A percentile compares a stretch with the other conserved stretches of the same genome.
phyloP scores from a whole-genome alignment of 305 asterid species.

The Lippia alba region DNA sequence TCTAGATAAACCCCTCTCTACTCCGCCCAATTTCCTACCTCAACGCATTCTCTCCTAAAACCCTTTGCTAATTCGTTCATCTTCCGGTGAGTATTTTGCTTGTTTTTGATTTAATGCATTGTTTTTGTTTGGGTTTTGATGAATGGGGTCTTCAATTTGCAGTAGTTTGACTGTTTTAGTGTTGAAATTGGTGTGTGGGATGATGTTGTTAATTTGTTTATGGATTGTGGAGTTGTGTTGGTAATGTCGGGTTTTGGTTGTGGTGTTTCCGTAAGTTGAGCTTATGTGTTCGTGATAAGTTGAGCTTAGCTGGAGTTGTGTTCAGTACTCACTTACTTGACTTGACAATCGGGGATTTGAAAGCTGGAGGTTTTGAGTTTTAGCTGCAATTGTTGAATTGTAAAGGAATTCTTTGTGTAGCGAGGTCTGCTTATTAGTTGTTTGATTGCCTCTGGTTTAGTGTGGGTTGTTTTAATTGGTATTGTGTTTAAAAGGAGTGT shows the following conservation, averaged over 20 bases:
- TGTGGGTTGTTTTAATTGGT: too few relatives aligned
- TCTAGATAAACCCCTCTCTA: constrained; percentile 7
- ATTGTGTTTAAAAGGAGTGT: too few relatives aligned
- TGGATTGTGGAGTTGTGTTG: neutral
- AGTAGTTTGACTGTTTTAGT: neutral
- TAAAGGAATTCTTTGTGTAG: too few relatives aligned
- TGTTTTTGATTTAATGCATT: neutral
- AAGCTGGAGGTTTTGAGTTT: too few relatives aligned
- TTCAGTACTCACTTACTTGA: too few relatives aligned
- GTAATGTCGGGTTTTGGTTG: neutral
- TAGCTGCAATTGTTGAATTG: too few relatives aligned
- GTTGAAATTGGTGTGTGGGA: neutral
- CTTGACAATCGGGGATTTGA: too few relatives aligned
- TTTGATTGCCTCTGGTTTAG: too few relatives aligned
- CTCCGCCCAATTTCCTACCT: neutral
- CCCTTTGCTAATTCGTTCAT: neutral
- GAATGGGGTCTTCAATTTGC: neutral
- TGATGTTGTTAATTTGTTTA: neutral
- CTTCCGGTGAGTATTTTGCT: constrained; percentile 2
- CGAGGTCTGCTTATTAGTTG: too few relatives aligned
- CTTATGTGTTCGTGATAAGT: neutral
- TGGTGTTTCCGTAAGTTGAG: too few relatives aligned
- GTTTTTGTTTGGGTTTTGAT: too few relatives aligned
- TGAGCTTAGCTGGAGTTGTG: too few relatives aligned
- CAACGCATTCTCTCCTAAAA: neutral